A percentile compares a stretch with the other conserved stretches of the same genome.
Evolutionary conservation across 163 green algal species (phyloP).

Genomic region (Coccomyxa subellipsoidea): DNA sequence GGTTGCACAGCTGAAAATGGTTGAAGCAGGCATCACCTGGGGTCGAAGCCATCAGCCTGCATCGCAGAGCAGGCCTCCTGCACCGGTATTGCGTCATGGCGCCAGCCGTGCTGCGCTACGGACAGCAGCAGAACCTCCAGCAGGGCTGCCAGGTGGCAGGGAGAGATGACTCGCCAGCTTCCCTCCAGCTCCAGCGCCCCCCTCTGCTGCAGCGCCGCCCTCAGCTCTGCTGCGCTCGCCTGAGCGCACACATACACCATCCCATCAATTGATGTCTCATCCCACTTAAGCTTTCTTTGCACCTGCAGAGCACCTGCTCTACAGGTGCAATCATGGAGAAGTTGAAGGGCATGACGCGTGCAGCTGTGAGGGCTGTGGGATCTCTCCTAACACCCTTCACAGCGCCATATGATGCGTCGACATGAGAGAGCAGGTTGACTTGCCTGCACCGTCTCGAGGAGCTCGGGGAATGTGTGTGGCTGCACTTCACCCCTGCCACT

Average conservation of each 20-base stretch:
- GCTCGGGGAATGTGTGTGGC: neutral
- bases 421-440: neutral
- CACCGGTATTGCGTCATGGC: conserved; percentile 22
- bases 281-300: too few relatives aligned
- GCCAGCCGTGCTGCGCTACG: conserved; percentile 44
- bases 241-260: conserved; percentile 8
- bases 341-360: too few relatives aligned
- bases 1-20: too few relatives aligned
- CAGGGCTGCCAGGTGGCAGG: conserved; percentile 39
- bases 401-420: too few relatives aligned
- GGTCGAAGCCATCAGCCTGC: conserved; percentile 39
- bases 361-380: too few relatives aligned
- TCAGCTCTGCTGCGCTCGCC: conserved; percentile 51
- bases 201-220: conserved; percentile 30
- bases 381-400: too few relatives aligned
- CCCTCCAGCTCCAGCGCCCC: conserved; percentile 45
- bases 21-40: too few relatives aligned
- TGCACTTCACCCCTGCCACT: neutral
- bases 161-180: conserved; percentile 36
- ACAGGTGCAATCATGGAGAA: too few relatives aligned
- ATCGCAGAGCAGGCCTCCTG: conserved; percentile 18
- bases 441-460: neutral
- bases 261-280: too few relatives aligned
- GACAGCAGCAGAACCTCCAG: conserved; percentile 61
- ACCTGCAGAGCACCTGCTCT: too few relatives aligned